A percentile compares a stretch with the other conserved stretches of the same genome.
Evolutionary conservation across 164 flowering plant species (phyloP).

Genomic region (Umbellularia californica): DNA sequence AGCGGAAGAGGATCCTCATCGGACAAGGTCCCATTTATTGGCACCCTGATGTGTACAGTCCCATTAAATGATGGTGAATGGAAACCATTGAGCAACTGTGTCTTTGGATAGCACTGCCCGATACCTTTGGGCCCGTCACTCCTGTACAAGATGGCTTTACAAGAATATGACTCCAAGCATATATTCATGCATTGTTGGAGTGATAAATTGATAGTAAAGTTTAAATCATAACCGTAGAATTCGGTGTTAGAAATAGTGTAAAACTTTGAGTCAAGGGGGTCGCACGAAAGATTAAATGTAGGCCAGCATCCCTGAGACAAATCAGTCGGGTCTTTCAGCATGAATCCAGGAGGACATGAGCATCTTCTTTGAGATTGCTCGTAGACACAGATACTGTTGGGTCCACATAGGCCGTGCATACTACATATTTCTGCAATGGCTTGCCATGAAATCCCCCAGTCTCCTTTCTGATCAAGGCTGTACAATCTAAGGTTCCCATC

Average conservation of each 20-base stretch:
- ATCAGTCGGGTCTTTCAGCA: slow-evolving; percentile 3
- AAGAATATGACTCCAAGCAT: slow-evolving; percentile 9
- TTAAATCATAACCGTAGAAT: slow-evolving; percentile 12
- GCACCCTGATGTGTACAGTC: slow-evolving; percentile 10
- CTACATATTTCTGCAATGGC: slow-evolving; percentile 3
- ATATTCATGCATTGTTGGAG: slow-evolving; percentile 10
- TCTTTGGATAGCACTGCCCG: slow-evolving; percentile 13
- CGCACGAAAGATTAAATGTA: not conserved
- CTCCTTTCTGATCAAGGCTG: slow-evolving; percentile 2
- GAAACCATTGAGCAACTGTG: slow-evolving; percentile 9
- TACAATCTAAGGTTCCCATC: slow-evolving; percentile 20
- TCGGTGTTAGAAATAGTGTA: slow-evolving; percentile 5
- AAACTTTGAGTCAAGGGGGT: not conserved
- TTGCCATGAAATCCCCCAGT: slow-evolving; percentile 16
- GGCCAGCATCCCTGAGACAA: slow-evolving; percentile 32
- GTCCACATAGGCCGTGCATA: slow-evolving; percentile 15
- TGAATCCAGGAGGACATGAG: slow-evolving; percentile 6
- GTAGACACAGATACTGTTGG: not conserved
- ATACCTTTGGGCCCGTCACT: not conserved
- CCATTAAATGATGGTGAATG: not conserved
- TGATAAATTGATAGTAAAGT: not conserved
- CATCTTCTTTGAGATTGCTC: slow-evolving; percentile 1
- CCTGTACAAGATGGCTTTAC: slow-evolving; percentile 8
- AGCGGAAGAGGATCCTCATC: no score
- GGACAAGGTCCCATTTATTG: not conserved